These are phyloP conservation scores for Gelatoporia subvermispora DNA, from an alignment of 768 basidiomycete genomes.

Conservation along the genomic window DNA sequence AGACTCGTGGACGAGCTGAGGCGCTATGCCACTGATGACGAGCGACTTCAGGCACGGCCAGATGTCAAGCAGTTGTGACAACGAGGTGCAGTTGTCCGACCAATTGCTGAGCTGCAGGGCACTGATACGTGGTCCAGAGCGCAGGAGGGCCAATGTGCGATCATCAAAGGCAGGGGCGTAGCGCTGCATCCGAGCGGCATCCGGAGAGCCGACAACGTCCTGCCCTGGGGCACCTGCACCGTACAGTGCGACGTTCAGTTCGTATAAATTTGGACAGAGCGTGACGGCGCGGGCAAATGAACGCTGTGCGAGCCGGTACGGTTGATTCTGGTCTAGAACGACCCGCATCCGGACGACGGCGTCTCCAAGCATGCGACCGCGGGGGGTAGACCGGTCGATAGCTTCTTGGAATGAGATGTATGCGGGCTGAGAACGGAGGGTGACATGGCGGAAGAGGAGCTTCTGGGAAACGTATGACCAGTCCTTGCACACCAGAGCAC, in stretches of 20 bases:
- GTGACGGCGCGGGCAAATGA: slow-evolving; percentile 57
- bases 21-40: slow-evolving; percentile 45
- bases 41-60: slow-evolving; percentile 58
- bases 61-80: slow-evolving; percentile 58
- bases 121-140: slow-evolving; percentile 48
- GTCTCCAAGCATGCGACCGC: slow-evolving; percentile 47
- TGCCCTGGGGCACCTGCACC: slow-evolving; percentile 48
- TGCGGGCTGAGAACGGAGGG: slow-evolving; percentile 47
- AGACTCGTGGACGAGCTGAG: slow-evolving; percentile 41
- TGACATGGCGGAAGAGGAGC: slow-evolving; percentile 55
- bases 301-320: slow-evolving; percentile 45
- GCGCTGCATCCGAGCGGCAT: slow-evolving; percentile 11
- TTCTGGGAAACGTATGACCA: slow-evolving; percentile 66
- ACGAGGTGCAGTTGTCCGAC: slow-evolving; percentile 54
- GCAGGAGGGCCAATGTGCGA: slow-evolving; percentile 45
- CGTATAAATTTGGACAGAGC: slow-evolving; percentile 54
- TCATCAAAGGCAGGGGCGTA: slow-evolving; percentile 22
- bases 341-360: slow-evolving; percentile 51
- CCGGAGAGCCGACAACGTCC: slow-evolving; percentile 40
- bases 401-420: slow-evolving; percentile 52
- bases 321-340: slow-evolving; percentile 66
- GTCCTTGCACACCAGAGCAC: slow-evolving; percentile 59
- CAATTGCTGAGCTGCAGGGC: slow-evolving; percentile 65
- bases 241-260: slow-evolving; percentile 54
- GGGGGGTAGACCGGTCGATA: slow-evolving; percentile 40